These are phyloP conservation scores for Trichoderma erinaceum DNA, from an alignment of 495 filamentous ascomycete genomes.

Conservation along the genomic window DNA sequence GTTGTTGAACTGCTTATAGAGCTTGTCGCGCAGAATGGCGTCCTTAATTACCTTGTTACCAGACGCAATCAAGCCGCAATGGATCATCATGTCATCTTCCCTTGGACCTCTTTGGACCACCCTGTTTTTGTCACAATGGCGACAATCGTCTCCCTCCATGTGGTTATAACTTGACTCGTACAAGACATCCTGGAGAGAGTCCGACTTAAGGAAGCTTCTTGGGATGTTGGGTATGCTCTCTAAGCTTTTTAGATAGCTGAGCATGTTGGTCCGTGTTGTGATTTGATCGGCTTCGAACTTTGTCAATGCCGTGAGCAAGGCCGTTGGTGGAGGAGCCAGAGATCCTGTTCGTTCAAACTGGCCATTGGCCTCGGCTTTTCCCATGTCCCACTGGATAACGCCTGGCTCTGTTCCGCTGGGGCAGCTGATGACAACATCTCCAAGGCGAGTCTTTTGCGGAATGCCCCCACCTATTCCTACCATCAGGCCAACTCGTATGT, in stretches of 20 bases:
- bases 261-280: background rate
- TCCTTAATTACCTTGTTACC: background rate
- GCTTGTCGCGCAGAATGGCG: background rate
- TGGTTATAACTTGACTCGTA: background rate
- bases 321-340: background rate
- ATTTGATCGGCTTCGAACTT: background rate
- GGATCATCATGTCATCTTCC: background rate
- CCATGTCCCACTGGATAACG: constrained; percentile 25
- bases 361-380: constrained; percentile 18
- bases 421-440: constrained; percentile 41
- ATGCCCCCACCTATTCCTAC: constrained; percentile 32
- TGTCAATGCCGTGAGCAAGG: background rate
- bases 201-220: background rate
- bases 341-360: constrained; percentile 29
- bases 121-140: background rate
- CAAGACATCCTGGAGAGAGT: background rate
- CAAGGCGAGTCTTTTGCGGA: constrained; percentile 31
- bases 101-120: background rate
- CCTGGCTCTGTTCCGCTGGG: constrained; percentile 21
- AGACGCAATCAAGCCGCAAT: constrained; percentile 2
- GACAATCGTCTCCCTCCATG: background rate
- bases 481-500: constrained; percentile 22
- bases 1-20: background rate
- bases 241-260: background rate
- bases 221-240: constrained; percentile 1